Evolutionary conservation across 352 stramenopile genomes (phyloP).

Genomic region (Phytophthora fragariae): DNA sequence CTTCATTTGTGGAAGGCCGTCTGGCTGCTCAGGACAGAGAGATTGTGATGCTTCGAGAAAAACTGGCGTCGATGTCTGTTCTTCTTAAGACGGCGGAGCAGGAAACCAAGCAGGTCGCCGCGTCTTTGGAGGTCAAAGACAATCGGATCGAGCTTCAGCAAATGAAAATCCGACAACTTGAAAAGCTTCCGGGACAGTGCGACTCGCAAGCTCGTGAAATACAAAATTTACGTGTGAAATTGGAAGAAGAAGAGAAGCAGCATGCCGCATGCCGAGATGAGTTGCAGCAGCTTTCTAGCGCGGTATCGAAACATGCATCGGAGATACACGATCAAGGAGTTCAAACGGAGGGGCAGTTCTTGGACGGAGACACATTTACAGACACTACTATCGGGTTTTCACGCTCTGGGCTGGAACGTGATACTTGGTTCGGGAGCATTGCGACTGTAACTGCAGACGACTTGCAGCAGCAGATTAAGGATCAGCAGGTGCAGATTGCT

Average conservation of each 20-base stretch:
- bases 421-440: slow-evolving; percentile 40
- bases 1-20: slow-evolving; percentile 66
- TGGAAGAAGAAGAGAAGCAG: slow-evolving; percentile 59
- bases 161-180: slow-evolving; percentile 66
- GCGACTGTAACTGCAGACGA: slow-evolving; percentile 50
- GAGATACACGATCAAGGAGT: slow-evolving; percentile 42
- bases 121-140: slow-evolving; percentile 79
- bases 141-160: slow-evolving; percentile 78
- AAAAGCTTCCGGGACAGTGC: slow-evolving; percentile 64
- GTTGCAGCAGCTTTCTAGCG: slow-evolving; percentile 36
- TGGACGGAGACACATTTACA: slow-evolving; percentile 15
- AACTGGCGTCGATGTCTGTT: slow-evolving; percentile 70
- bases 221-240: slow-evolving; percentile 46
- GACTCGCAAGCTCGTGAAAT: slow-evolving; percentile 58
- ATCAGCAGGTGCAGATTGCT: slow-evolving; percentile 34
- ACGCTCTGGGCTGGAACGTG: slow-evolving; percentile 27
- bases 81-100: slow-evolving; percentile 70
- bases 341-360: slow-evolving; percentile 59
- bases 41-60: slow-evolving; percentile 76
- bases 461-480: slow-evolving; percentile 50
- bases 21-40: slow-evolving; percentile 72
- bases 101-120: slow-evolving; percentile 62
- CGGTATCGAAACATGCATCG: slow-evolving; percentile 16
- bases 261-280: slow-evolving; percentile 56
- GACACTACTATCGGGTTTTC: slow-evolving; percentile 16